Percentiles rank a stretch among this genome's conserved stretches.
These are phyloP conservation scores for Penicillium cinerascens DNA, from an alignment of 495 filamentous ascomycete species.

Conservation along the genomic window DNA sequence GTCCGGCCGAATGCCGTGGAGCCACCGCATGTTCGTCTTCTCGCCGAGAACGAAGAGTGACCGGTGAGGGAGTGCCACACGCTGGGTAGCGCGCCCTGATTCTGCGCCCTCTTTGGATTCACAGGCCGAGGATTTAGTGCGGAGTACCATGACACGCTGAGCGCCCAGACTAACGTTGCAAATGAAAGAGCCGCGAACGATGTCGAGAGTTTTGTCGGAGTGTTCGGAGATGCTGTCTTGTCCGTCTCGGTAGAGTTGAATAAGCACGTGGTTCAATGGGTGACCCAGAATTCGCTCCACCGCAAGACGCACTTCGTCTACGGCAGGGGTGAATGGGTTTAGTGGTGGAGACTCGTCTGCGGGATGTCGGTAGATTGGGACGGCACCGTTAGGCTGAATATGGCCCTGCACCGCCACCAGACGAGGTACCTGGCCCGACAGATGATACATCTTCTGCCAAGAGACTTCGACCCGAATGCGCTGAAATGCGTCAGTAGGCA, in stretches of 20 bases:
- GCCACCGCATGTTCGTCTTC: conserved; percentile 78
- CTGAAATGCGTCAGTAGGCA: conserved; percentile 63
- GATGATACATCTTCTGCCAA: conserved; percentile 92
- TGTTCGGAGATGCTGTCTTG: conserved; percentile 97
- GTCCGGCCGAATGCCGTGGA: conserved; percentile 86
- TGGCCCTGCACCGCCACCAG: conserved; percentile 89
- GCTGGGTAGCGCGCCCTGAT: conserved; percentile 52
- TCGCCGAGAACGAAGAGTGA: conserved; percentile 81
- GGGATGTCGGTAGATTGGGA: conserved; percentile 92
- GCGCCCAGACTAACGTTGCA: conserved; percentile 92
- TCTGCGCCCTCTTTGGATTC: conserved; percentile 15
- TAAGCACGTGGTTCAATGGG: conserved; percentile 85
- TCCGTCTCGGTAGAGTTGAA: conserved; percentile 88
- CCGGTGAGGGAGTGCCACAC: conserved; percentile 79
- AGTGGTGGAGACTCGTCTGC: conserved; percentile 84
- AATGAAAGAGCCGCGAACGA: conserved; percentile 73
- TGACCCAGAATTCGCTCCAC: conserved; percentile 73
- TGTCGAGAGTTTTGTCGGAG: conserved; percentile 94
- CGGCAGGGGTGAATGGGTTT: conserved; percentile 66
- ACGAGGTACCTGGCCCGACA: conserved; percentile 86
- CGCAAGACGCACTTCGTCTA: conserved; percentile 61
- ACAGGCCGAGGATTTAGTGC: conserved; percentile 64
- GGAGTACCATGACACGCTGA: conserved; percentile 83
- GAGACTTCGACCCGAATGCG: conserved; percentile 68
- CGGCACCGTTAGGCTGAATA: conserved; percentile 65